A percentile compares a stretch with the other conserved stretches of the same genome.
Evolutionary conservation across 768 basidiomycete species (phyloP).

Genomic region (Tremella yokohamensis): DNA sequence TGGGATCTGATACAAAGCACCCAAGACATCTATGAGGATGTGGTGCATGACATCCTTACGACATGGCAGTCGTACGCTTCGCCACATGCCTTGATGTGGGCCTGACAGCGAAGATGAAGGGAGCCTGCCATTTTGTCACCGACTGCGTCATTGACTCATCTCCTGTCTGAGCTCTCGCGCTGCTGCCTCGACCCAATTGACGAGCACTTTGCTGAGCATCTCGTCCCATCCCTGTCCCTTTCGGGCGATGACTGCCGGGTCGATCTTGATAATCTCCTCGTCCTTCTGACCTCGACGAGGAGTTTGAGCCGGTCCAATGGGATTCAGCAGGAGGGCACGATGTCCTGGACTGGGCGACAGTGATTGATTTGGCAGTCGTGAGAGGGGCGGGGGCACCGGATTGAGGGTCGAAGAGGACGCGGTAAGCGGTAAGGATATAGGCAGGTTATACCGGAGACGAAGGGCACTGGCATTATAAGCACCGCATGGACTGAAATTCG

Average conservation of each 20-base stretch:
- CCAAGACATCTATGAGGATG: too few relatives aligned
- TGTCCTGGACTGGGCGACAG: constrained; percentile 6
- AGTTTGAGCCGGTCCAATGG: constrained; percentile 1
- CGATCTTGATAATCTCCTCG: constrained; percentile 28
- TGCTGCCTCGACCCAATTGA: constrained; percentile 33
- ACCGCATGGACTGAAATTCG: background rate
- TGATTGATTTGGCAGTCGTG: background rate
- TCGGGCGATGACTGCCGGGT: constrained; percentile 43
- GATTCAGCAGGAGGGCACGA: background rate
- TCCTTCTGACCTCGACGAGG: constrained; percentile 10
- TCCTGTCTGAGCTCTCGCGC: constrained; percentile 18
- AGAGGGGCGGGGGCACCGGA: constrained; percentile 1
- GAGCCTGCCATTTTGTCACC: too few relatives aligned
- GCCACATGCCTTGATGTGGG: too few relatives aligned
- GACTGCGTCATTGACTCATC: too few relatives aligned
- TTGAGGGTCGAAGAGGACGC: constrained; percentile 6
- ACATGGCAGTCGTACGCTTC: too few relatives aligned
- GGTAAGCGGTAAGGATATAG: constrained; percentile 10
- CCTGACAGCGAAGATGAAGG: too few relatives aligned
- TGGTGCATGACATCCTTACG: too few relatives aligned
- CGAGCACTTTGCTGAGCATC: constrained; percentile 27
- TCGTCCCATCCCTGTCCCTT: constrained; percentile 38
- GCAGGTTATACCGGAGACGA: constrained; percentile 37
- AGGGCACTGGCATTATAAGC: constrained; percentile 31
- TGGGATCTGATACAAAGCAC: too few relatives aligned